Evolutionary conservation across 768 basidiomycete genomes (phyloP).

Genomic region (Pulveroboletus sp.): DNA sequence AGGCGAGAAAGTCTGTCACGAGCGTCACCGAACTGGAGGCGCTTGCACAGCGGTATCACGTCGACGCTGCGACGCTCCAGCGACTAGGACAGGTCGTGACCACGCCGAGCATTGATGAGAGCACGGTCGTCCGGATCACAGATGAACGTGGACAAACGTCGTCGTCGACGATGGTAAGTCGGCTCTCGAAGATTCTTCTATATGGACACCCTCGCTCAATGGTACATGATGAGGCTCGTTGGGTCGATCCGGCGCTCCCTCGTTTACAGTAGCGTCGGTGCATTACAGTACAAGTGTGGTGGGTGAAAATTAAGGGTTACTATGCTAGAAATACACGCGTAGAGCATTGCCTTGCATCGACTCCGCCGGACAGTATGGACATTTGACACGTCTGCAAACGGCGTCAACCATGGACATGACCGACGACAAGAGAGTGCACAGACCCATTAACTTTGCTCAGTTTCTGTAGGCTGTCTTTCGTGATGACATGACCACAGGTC

Average conservation of each 20-base stretch:
- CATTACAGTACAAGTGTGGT: constrained; percentile 9
- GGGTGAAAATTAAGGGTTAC: not conserved
- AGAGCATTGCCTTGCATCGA: constrained; percentile 52
- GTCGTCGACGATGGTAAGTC: constrained; percentile 46
- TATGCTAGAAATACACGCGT: constrained; percentile 57
- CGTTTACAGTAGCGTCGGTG: not conserved
- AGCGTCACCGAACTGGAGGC: constrained; percentile 40
- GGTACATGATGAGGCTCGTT: constrained; percentile 19
- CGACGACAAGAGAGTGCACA: constrained; percentile 36
- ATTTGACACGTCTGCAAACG: constrained; percentile 76
- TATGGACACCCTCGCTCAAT: not conserved
- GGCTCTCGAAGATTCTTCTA: not conserved
- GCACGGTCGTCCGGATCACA: constrained; percentile 38
- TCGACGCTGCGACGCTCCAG: constrained; percentile 51
- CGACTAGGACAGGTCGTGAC: constrained; percentile 53
- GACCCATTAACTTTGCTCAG: constrained; percentile 80
- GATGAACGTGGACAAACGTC: constrained; percentile 56
- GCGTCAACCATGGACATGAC: not conserved
- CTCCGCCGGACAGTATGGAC: constrained; percentile 92
- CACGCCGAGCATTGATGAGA: constrained; percentile 55
- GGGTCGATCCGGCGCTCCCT: constrained; percentile 21
- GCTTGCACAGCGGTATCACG: constrained; percentile 50
- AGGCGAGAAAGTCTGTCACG: constrained; percentile 51
- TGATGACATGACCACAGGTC: constrained; percentile 91
- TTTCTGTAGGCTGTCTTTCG: constrained; percentile 86